phyloP scores from a whole-genome alignment of 2,329 filamentous ascomycete species.

The Colletotrichum plurivorum region DNA sequence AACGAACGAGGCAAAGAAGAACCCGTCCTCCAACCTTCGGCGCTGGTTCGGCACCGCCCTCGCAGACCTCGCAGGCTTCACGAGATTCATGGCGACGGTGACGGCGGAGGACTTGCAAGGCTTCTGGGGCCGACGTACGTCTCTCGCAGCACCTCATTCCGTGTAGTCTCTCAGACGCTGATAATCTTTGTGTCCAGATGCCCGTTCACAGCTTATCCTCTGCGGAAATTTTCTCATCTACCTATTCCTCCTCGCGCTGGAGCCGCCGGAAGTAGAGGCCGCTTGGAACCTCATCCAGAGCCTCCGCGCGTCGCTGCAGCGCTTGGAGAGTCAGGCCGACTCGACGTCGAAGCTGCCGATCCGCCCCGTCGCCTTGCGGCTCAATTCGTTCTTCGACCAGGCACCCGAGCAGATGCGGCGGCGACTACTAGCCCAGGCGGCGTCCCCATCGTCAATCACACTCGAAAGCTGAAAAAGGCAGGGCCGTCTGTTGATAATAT shows the following conservation, averaged over 20 bases:
- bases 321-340: constrained; percentile 50
- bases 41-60: constrained; percentile 53
- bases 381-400: constrained; percentile 58
- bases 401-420: constrained; percentile 42
- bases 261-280: constrained; percentile 49
- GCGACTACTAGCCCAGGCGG: neutral
- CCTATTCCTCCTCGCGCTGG: constrained; percentile 60
- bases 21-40: constrained; percentile 52
- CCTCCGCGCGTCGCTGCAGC: constrained; percentile 55
- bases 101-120: constrained; percentile 53
- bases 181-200: constrained; percentile 41
- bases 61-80: constrained; percentile 54
- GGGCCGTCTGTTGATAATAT: neutral
- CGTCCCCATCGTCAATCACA: neutral
- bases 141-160: neutral
- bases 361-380: constrained; percentile 53
- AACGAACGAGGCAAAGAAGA: constrained; percentile 55
- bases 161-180: neutral
- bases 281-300: constrained; percentile 54
- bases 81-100: constrained; percentile 53
- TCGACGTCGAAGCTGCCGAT: constrained; percentile 50
- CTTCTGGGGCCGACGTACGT: constrained; percentile 62
- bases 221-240: constrained; percentile 65
- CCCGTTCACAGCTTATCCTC: constrained; percentile 60
- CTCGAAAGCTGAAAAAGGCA: too few species aligned